Percentiles rank a stretch among this genome's conserved stretches.
Conservation (phyloP, 164 flowering plant species). For the Annona cherimola region DNA sequence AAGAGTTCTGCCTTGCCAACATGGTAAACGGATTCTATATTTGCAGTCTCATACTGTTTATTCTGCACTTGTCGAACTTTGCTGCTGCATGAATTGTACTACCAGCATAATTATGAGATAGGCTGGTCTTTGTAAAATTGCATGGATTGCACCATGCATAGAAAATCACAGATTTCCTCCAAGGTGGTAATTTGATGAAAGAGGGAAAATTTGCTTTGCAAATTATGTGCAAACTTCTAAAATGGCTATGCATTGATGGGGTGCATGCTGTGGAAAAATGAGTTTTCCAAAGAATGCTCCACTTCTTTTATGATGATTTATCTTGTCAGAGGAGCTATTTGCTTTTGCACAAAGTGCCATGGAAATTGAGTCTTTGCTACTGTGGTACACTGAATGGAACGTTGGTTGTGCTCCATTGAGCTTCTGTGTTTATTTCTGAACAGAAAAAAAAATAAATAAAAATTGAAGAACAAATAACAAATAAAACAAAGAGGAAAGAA, state of each 20-base stretch:
- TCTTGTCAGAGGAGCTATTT: not conserved
- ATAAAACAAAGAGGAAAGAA: no score
- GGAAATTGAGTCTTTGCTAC: no score
- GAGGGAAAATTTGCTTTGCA: not conserved
- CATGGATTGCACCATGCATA: not conserved
- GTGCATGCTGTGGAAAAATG: not conserved
- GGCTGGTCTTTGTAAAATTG: not conserved
- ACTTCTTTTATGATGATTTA: not conserved
- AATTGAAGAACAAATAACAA: no score
- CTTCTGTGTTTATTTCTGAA: no score
- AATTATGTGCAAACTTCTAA: not conserved
- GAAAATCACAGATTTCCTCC: not conserved
- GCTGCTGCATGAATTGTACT: not conserved
- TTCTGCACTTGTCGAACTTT: not conserved
- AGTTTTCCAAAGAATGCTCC: not conserved
- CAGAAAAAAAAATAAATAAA: no score
- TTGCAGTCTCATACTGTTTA: not conserved
- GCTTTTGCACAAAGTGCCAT: not conserved
- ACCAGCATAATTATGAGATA: not conserved
- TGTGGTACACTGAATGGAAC: no score
- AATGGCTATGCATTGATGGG: not conserved
- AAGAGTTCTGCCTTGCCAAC: constrained; percentile 57
- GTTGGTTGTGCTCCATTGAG: no score
- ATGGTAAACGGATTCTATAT: constrained; percentile 33
- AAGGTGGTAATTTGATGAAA: not conserved